These are phyloP conservation scores for Vaccinium corymbosum DNA, from an alignment of 148 eudicot species.

Conservation along the genomic window DNA sequence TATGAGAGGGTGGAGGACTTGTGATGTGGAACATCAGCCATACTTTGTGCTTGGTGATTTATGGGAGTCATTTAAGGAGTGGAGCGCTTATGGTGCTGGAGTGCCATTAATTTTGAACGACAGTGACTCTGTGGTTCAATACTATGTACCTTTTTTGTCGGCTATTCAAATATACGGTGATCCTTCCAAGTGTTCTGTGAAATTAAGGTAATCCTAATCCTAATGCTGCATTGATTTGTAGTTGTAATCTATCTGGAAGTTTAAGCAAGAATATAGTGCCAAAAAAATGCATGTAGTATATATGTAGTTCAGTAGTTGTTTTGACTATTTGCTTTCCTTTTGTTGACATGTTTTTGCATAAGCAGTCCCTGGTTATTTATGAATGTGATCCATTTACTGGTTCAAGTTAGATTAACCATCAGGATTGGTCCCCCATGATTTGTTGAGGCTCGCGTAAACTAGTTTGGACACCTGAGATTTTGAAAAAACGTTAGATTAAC, in stretches of 20 bases:
- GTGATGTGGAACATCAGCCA: constrained; percentile 59
- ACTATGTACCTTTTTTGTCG: constrained; percentile 81
- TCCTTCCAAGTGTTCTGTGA: constrained; percentile 33
- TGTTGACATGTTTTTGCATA: neutral
- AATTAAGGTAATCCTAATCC: constrained; percentile 24
- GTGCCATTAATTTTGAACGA: constrained; percentile 76
- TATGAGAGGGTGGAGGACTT: constrained; percentile 51
- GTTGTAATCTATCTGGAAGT: neutral
- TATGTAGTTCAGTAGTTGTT: neutral
- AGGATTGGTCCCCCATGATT: too few species aligned
- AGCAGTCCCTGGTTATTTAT: neutral
- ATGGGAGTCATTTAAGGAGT: constrained; percentile 81
- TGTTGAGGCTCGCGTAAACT: too few species aligned
- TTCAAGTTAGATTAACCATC: neutral
- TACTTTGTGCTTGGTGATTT: constrained; percentile 69
- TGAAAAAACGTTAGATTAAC: neutral
- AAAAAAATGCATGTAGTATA: neutral
- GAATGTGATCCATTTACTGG: neutral
- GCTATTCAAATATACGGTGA: constrained; percentile 65
- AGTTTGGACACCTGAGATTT: too few species aligned
- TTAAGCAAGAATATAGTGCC: neutral
- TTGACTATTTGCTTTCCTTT: neutral
- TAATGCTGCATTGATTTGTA: neutral
- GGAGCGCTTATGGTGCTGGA: constrained; percentile 93
- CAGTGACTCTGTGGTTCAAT: constrained; percentile 65